phyloP scores from a whole-genome alignment of 805 yeast genomes.

The Monosporozyma yasuniensis region DNA sequence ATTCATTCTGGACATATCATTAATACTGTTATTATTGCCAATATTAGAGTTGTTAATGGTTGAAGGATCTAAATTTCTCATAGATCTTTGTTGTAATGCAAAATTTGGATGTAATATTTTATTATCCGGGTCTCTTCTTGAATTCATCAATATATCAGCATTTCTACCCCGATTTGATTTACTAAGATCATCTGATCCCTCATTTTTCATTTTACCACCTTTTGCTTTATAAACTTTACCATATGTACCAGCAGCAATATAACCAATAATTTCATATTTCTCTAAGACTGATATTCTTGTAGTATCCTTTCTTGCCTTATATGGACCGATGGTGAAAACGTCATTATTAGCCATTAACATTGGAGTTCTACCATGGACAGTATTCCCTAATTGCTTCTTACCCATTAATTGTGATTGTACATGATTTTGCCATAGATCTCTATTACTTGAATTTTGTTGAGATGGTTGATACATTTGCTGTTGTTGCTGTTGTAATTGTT shows the following conservation, averaged over 20 bases:
- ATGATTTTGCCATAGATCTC: conserved; percentile 15
- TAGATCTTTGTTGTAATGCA: background rate
- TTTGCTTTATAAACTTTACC: conserved; percentile 94
- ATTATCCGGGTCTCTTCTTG: background rate
- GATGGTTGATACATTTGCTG: conserved; percentile 9
- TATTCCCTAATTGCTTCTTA: conserved; percentile 7
- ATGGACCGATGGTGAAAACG: conserved; percentile 49
- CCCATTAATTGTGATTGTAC: conserved; percentile 2
- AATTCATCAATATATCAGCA: background rate
- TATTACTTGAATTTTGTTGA: conserved; percentile 9
- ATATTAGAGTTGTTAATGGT: background rate
- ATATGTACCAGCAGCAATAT: conserved; percentile 97
- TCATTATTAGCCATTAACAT: conserved; percentile 46
- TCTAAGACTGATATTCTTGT: conserved; percentile 66
- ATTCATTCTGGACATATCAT: background rate
- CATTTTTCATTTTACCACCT: conserved; percentile 9
- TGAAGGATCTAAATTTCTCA: background rate
- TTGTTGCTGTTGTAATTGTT: conserved; percentile 12
- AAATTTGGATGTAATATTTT: background rate
- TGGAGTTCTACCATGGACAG: conserved; percentile 32
- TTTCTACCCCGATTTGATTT: background rate
- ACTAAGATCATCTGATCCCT: background rate
- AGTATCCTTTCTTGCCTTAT: conserved; percentile 55
- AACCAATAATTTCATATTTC: conserved; percentile 81
- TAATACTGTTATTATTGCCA: background rate